phyloP scores from a whole-genome alignment of 306 rosid genomes.

The Morella rubra region DNA sequence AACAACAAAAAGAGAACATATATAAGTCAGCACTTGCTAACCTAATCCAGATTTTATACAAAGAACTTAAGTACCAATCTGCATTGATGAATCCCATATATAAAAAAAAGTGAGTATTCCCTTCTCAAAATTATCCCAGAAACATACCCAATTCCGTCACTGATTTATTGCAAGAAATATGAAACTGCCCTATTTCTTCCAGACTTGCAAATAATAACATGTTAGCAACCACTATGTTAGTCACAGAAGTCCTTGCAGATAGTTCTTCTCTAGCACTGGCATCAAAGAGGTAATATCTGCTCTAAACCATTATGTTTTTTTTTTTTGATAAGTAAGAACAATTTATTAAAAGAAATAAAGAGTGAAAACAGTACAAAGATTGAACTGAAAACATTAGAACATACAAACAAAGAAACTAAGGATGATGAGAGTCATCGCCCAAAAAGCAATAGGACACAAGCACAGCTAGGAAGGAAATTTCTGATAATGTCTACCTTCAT shows the following conservation, averaged over 20 bases:
- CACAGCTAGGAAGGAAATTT: not conserved
- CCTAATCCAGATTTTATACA: not conserved
- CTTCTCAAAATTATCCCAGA: too few relatives aligned
- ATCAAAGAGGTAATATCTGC: not conserved
- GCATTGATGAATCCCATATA: too few relatives aligned
- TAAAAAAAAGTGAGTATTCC: not conserved
- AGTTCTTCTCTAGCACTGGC: not conserved
- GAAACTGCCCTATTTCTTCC: not conserved
- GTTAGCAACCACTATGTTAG: not conserved
- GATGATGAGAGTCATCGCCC: not conserved
- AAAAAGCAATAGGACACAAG: not conserved
- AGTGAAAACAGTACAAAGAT: too few relatives aligned
- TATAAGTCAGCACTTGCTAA: not conserved
- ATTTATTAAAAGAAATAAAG: too few relatives aligned
- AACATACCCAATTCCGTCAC: not conserved
- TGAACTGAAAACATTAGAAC: too few relatives aligned
- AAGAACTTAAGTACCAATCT: not conserved
- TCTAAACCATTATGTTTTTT: not conserved
- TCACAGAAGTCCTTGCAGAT: not conserved
- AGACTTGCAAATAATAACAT: not conserved
- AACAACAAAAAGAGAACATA: too few relatives aligned
- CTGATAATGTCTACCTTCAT: conserved; percentile 72
- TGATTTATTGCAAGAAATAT: not conserved
- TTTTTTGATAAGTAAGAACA: too few relatives aligned
- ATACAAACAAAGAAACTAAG: too few relatives aligned